These are phyloP conservation scores for Malassezia vespertilionis DNA, from an alignment of 1,284 basidiomycete genomes.

Conservation along the genomic window DNA sequence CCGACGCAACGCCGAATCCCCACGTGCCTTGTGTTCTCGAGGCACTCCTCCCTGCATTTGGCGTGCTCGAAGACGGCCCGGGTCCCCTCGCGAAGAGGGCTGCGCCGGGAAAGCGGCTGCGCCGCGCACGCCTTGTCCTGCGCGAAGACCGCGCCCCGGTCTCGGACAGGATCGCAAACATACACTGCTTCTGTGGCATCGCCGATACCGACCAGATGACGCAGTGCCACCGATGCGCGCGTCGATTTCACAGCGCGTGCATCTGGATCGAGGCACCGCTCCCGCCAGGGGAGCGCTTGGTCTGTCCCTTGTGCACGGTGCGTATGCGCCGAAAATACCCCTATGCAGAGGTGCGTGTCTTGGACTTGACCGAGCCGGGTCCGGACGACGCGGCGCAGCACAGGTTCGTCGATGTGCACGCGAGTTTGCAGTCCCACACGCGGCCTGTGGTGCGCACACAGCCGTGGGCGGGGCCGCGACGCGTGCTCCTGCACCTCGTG, in stretches of 20 bases:
- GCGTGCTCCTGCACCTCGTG: constrained; percentile 38
- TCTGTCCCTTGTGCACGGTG: constrained; percentile 46
- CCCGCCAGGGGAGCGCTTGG: constrained; percentile 35
- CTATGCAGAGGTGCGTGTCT: constrained; percentile 40
- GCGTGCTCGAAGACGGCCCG: background rate
- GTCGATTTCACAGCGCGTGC: constrained; percentile 45
- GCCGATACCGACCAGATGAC: constrained; percentile 40
- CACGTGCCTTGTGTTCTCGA: constrained; percentile 13
- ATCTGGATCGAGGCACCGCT: constrained; percentile 31
- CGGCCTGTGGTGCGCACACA: constrained; percentile 36
- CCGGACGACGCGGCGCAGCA: constrained; percentile 18
- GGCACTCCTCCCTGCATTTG: constrained; percentile 5
- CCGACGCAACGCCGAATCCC: constrained; percentile 15
- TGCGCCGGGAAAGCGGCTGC: constrained; percentile 23
- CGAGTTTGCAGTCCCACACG: constrained; percentile 36
- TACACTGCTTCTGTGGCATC: constrained; percentile 43
- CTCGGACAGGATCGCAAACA: constrained; percentile 20
- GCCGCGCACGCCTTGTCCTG: constrained; percentile 44
- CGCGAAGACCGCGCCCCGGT: constrained; percentile 33
- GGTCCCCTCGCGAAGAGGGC: constrained; percentile 2
- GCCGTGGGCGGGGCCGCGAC: constrained; percentile 29
- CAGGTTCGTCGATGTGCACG: constrained; percentile 38
- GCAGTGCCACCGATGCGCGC: constrained; percentile 43
- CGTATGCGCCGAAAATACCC: constrained; percentile 42
- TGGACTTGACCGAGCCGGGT: constrained; percentile 21